A percentile compares a stretch with the other conserved stretches of the same genome.
These are phyloP conservation scores for Viridothelium virens DNA, from an alignment of 495 filamentous ascomycete genomes.

Conservation along the genomic window DNA sequence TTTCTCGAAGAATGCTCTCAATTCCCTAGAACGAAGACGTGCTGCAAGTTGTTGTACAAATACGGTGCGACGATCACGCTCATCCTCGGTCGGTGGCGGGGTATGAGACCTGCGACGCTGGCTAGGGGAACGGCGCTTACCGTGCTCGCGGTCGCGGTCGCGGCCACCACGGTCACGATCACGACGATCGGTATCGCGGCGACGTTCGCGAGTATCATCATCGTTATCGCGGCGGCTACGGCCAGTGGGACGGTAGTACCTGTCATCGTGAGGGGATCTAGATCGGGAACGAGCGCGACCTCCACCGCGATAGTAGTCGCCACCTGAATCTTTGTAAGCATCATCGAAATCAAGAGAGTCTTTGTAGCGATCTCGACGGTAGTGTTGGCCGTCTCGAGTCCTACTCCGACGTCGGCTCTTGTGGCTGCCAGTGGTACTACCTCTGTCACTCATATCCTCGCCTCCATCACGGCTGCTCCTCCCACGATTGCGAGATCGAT, in stretches of 20 bases:
- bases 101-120: constrained; percentile 28
- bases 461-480: constrained; percentile 58
- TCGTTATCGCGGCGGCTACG: constrained; percentile 40
- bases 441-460: constrained; percentile 56
- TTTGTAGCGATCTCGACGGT: constrained; percentile 62
- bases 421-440: constrained; percentile 72
- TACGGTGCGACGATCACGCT: constrained; percentile 91
- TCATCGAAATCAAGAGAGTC: constrained; percentile 46
- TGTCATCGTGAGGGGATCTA: constrained; percentile 62
- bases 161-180: constrained; percentile 42
- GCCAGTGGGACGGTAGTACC: constrained; percentile 69
- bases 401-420: constrained; percentile 76
- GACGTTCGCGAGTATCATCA: constrained; percentile 41
- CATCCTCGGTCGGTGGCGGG: constrained; percentile 75
- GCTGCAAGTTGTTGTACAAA: constrained; percentile 97
- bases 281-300: constrained; percentile 65
- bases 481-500: constrained; percentile 48
- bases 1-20: constrained; percentile 93
- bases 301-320: constrained; percentile 47
- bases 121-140: constrained; percentile 42
- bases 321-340: constrained; percentile 26
- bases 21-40: constrained; percentile 82
- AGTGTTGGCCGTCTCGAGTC: constrained; percentile 71
- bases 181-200: constrained; percentile 39
- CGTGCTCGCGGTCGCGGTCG: constrained; percentile 46